These are phyloP conservation scores for Camellia oleifera DNA, from an alignment of 179 eudicot species.

Conservation along the genomic window DNA sequence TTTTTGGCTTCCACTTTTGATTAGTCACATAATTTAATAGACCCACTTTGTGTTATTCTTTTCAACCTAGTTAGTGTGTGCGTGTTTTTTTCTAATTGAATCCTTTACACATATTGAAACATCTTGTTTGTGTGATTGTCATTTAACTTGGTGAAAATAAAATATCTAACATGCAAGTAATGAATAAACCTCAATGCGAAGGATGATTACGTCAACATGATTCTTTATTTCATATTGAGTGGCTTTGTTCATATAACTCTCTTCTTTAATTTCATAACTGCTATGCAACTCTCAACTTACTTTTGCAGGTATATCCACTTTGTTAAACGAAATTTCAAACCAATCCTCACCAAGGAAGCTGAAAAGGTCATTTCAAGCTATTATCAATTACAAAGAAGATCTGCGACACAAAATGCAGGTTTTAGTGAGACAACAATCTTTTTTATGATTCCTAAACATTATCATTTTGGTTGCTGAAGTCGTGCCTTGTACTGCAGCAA, in stretches of 20 bases:
- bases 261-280: neutral
- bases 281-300: neutral
- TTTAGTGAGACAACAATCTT: neutral
- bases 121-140: neutral
- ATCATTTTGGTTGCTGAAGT: constrained; percentile 4
- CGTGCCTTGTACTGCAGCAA: constrained; percentile 44
- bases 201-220: neutral
- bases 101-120: too few species aligned
- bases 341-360: constrained; percentile 82
- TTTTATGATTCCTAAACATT: neutral
- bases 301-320: constrained; percentile 62
- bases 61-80: too few species aligned
- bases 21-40: too few species aligned
- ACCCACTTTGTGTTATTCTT: too few species aligned
- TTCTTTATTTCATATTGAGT: neutral
- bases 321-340: constrained; percentile 78
- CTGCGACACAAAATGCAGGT: constrained; percentile 74
- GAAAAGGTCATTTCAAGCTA: constrained; percentile 82
- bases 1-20: neutral
- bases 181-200: neutral
- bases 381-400: constrained; percentile 90
- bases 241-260: neutral
- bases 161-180: neutral
- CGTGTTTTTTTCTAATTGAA: too few species aligned
- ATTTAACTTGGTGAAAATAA: neutral